Base-by-base conservation (phyloP, 78 protist species). In the Pirum gemmata region DNA sequence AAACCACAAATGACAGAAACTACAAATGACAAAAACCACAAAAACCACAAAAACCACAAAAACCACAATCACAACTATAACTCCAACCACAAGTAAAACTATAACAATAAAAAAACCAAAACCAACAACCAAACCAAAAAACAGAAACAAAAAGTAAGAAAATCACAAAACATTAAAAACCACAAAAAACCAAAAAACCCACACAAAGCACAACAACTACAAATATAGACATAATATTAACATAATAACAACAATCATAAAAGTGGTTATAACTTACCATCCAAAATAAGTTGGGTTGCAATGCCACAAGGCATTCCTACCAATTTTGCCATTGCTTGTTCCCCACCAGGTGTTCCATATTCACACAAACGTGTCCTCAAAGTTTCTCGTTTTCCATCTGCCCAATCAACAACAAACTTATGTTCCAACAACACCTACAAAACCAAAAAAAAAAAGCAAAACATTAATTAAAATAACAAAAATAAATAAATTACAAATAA, bases 251-350 rank as follows among this genome's bases (percentile, higher is more conserved):
- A 79, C 84, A 79, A 40, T 26, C 25, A 31, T 1, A 18, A 40
- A 0, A 33, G 73, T 41, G 1, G n/a, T n/a, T n/a, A n/a, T n/a
- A 1, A 33, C 79, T 37, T 33, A 61, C 91, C 93, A 61, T 80
- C 83, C 79, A 87, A 75, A 38, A 91, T 83, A 51, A 83, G 75
- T 34, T 83, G 78, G 31, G 82, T 51, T 21, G 91, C 91, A 5
- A 91, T 79, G 36, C 85, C 93, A 36, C 74, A 40, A 18, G 93
- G 93, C 5, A 91, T 18, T 1, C 83, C 93, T 5, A 91, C 93
- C 13, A 90, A 73, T 39, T 40, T 38, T 35, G 93, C 87, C 93
- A 91, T 91, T 39, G 93, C 93, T 18, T 79, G 78, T 38, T 2
- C 0, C 2, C 93, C 93, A 8, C 40, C 0, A 41, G 93, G 93